Conservation (phyloP, 2,329 filamentous ascomycete genomes). For the Bipolaris zeicola region DNA sequence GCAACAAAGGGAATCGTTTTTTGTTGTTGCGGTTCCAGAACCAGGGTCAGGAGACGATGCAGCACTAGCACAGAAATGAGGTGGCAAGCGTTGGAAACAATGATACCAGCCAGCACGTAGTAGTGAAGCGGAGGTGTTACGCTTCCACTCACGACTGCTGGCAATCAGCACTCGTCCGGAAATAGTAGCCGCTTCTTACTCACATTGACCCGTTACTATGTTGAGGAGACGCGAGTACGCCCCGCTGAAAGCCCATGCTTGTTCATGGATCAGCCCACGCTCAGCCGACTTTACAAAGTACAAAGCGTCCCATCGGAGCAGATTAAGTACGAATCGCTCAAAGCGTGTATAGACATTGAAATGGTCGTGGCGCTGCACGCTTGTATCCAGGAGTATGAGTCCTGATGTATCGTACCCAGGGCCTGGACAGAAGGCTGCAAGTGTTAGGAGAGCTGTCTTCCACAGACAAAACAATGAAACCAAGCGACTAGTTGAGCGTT, state of each 20-base stretch:
- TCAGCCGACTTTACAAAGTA: constrained; percentile 71
- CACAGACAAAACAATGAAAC: constrained; percentile 61
- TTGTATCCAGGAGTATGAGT: constrained; percentile 54
- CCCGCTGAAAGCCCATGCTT: constrained; percentile 83
- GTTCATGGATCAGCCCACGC: constrained; percentile 73
- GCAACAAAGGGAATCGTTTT: constrained; percentile 68
- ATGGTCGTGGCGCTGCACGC: constrained; percentile 23
- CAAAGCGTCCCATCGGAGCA: constrained; percentile 81
- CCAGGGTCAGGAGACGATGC: constrained; percentile 65
- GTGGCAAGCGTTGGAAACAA: constrained; percentile 75
- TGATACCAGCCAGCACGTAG: constrained; percentile 63
- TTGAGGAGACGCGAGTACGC: constrained; percentile 56
- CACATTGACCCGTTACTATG: constrained; percentile 49
- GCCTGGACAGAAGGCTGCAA: constrained; percentile 64
- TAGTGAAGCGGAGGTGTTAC: constrained; percentile 18
- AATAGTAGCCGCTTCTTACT: constrained; percentile 23
- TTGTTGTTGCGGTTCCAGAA: constrained; percentile 49
- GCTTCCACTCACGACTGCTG: constrained; percentile 38
- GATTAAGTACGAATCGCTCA: constrained; percentile 56
- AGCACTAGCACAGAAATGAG: constrained; percentile 75
- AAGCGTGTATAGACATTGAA: constrained; percentile 21
- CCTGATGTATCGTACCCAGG: constrained; percentile 80
- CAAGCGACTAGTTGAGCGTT: constrained; percentile 12
- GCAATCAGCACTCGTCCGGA: constrained; percentile 33
- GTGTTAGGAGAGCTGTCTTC: constrained; percentile 69